Evolutionary conservation across 805 yeast species (phyloP), one percentile per base, ranked within the genome.

Genomic region (Yarrowia porcina): DNA sequence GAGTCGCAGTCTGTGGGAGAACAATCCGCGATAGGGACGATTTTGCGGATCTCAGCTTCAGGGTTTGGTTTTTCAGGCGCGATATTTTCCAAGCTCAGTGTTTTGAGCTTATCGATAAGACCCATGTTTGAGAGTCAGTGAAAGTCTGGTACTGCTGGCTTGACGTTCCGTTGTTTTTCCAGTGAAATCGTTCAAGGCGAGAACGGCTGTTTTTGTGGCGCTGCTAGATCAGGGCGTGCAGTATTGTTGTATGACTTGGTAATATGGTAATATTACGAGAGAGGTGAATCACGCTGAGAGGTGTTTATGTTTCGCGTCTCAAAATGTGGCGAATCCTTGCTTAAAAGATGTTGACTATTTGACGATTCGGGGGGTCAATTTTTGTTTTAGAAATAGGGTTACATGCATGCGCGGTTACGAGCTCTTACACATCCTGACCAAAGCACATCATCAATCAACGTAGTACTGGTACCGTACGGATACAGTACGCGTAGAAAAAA

Each of bases 1-100:
- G 78, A 68, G 11, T 72, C 77, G 72, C 93, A 88, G 39, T 81
- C 83, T 13, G 78, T 75, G 0, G 81, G 73, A 64, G 50, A 39
- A 52, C 88, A 82, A 1, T 74, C 76, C 2, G 88, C 75, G 1
- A 83, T 65, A 21, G 82, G 81, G 0, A 81, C 72, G 2, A 76
- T 69, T 36, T 72, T 63, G 2, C 75, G 66, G 54, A 77, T 72
- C 63, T 68, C 70, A 11, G 68, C 65, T 23, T 73, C 44, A 8
- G 42, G 25, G 4, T 15, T 36, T n/a, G 13, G 12, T 36, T 49
- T 49, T n/a, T 33, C 57, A 10, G 57, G 15, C 11, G 15, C 52
- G 4, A 17, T 2, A 18, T 27, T n/a, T 2, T 21, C 56, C 56
- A 52, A 13, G n/a, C 33, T 36, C 33, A 52, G 32, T 3, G 32